Conservation (phyloP, 2,329 filamentous ascomycete genomes). For the Penicillium sp. region DNA sequence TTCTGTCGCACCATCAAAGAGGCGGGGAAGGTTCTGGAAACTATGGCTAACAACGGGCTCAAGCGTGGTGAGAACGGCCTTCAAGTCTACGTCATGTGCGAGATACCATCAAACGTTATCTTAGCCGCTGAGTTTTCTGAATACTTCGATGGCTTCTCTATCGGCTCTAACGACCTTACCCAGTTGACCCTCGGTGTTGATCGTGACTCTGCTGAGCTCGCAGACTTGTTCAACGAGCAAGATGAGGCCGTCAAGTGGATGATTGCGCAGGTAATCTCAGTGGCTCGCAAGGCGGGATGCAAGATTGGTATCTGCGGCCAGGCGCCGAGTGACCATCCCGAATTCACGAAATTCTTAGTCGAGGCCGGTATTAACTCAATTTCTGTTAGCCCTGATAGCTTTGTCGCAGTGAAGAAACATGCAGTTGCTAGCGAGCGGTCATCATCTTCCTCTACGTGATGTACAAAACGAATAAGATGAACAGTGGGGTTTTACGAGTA, state of each 20-base stretch:
- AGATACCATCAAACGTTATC: conserved; percentile 44
- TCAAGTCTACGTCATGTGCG: conserved; percentile 44
- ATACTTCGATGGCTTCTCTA: conserved; percentile 44
- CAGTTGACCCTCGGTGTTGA: conserved; percentile 43
- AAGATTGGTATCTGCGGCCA: conserved; percentile 44
- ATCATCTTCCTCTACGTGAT: no score
- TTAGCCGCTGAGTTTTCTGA: conserved; percentile 35
- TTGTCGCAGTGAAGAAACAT: conserved; percentile 33
- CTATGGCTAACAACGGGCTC: conserved; percentile 42
- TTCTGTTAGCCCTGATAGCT: conserved; percentile 43
- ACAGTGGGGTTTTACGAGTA: no score
- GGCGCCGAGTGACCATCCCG: conserved; percentile 42
- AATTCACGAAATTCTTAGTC: conserved; percentile 38
- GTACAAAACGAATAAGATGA: no score
- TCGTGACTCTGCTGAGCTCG: conserved; percentile 38
- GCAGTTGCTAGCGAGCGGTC: background rate
- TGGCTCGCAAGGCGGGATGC: conserved; percentile 29
- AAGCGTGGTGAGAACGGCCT: conserved; percentile 36
- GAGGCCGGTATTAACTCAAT: conserved; percentile 39
- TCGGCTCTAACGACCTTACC: conserved; percentile 44
- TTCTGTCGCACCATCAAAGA: conserved; percentile 40
- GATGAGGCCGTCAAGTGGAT: conserved; percentile 43
- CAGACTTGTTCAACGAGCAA: conserved; percentile 41
- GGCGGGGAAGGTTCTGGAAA: conserved; percentile 34
- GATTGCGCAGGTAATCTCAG: conserved; percentile 34